Evolutionary conservation across 768 basidiomycete species (phyloP), one percentile per base, ranked within the genome.

Genomic region (Termitomyces sp.): DNA sequence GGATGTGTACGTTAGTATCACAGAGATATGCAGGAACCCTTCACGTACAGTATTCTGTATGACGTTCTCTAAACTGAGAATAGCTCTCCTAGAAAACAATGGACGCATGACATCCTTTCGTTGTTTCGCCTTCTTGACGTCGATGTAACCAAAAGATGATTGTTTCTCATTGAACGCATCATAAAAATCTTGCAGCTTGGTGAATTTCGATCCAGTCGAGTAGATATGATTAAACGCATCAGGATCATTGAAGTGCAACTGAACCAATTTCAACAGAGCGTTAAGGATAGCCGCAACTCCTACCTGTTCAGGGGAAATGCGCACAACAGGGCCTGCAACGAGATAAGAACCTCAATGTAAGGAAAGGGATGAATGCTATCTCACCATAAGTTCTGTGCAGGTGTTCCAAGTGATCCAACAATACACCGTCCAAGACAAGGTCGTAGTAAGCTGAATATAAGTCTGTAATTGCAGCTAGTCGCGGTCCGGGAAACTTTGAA

Each of bases 381-480:
- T 50, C 7, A 60, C 62, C 62, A 42, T 63, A 63, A 47, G 6
- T 49, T 25, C 45, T 43, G 25, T 63, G 62, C 20, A 63, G 62
- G 12, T 31, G 42, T 54, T 60, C 55, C 6, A 63, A 40, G 20
- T 63, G 62, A 46, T 45, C 54, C 37, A 60, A 38, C 34, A 48
- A 57, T 29, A 40, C 55, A 17, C 62, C 62, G 4, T 36, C 40
- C 43, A 56, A 17, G 0, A 60, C 32, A 14, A 63, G 5, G 37
- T 63, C 62, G 20, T 56, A 63, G 36, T 60, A 60, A 11, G 43
- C 55, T 3, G 38, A 14, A 40, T 63, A 63, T 36, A 48, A 32
- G 36, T 50, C 37, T 12, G 62, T 60, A 9, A 52, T 17, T 32
- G 57, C 62, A n/a, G 63, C 60, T n/a, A 55, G 56, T 36, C 56